A percentile compares a stretch with the other conserved stretches of the same genome.
Evolutionary conservation across 1,284 basidiomycete species (phyloP).

Genomic region (Farysia itapuensis): DNA sequence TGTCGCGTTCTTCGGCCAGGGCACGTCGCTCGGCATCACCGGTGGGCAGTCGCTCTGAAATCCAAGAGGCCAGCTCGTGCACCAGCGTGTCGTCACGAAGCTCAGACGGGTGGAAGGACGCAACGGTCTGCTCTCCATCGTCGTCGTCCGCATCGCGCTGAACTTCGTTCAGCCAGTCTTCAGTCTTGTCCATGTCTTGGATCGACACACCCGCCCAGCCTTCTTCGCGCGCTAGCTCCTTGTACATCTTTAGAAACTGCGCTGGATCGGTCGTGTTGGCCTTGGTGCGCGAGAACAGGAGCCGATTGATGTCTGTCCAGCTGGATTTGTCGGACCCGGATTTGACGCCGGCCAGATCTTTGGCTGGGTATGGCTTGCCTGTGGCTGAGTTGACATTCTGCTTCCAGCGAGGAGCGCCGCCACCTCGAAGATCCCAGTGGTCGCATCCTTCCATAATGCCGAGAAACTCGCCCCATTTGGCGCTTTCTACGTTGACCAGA

Average conservation of each 20-base stretch:
- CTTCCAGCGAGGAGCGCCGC: conserved; percentile 61
- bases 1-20: conserved; percentile 25
- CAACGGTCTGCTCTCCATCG: conserved; percentile 6
- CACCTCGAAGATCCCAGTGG: conserved; percentile 94
- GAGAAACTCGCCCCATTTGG: conserved; percentile 65
- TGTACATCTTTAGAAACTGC: conserved; percentile 6
- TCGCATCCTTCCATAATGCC: conserved; percentile 87
- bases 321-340: conserved; percentile 5
- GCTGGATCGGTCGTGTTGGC: neutral
- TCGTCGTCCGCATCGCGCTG: conserved; percentile 8
- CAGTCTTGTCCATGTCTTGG: conserved; percentile 14
- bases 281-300: conserved; percentile 35
- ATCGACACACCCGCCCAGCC: conserved; percentile 31
- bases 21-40: conserved; percentile 41
- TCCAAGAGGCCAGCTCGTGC: conserved; percentile 51
- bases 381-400: conserved; percentile 52
- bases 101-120: conserved; percentile 23
- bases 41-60: conserved; percentile 50
- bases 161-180: conserved; percentile 2
- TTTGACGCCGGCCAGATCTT: conserved; percentile 2
- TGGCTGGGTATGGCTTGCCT: conserved; percentile 29
- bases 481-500: conserved; percentile 73
- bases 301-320: conserved; percentile 50
- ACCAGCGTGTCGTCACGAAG: conserved; percentile 35
- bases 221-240: conserved; percentile 11